These are phyloP conservation scores for Lachnellula cervina DNA, from an alignment of 2,329 filamentous ascomycete genomes.

Conservation along the genomic window DNA sequence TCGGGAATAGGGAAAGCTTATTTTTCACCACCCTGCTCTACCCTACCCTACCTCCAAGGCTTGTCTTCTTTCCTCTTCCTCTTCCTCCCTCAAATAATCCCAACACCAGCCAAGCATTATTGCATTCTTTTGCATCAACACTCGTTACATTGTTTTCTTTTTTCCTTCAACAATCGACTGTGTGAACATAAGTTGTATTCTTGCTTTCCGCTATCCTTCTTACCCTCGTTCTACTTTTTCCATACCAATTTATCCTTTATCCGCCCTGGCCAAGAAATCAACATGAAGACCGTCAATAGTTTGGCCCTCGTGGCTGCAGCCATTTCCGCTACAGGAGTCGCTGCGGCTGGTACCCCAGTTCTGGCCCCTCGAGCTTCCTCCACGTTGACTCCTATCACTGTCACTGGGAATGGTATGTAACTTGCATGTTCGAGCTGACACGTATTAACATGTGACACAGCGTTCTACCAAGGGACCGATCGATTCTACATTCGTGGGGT, in stretches of 20 bases:
- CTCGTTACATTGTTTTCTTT: neutral
- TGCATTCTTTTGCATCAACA: neutral
- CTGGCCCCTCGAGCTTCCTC: slow-evolving; percentile 18
- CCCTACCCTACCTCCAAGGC: no score
- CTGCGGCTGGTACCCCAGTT: slow-evolving; percentile 17
- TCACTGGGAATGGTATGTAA: slow-evolving; percentile 26
- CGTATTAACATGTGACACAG: slow-evolving; percentile 9
- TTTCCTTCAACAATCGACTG: no score
- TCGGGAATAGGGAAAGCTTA: no score
- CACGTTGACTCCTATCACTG: slow-evolving; percentile 21
- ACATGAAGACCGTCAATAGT: slow-evolving; percentile 7
- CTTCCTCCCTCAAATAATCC: no score
- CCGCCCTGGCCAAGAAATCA: neutral
- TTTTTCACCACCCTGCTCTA: no score
- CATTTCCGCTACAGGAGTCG: slow-evolving; percentile 2
- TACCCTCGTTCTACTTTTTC: neutral
- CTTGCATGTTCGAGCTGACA: neutral
- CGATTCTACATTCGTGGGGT: slow-evolving; percentile 55
- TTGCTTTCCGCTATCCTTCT: no score
- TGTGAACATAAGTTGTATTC: no score
- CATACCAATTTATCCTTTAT: neutral
- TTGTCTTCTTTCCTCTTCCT: no score
- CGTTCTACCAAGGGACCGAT: slow-evolving; percentile 29
- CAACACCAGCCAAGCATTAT: no score
- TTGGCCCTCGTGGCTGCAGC: slow-evolving; percentile 4